Evolutionary conservation across 2,329 filamentous ascomycete species (phyloP), one percentile per base, ranked within the genome.

Genomic region (Clonostachys rhizophaga): DNA sequence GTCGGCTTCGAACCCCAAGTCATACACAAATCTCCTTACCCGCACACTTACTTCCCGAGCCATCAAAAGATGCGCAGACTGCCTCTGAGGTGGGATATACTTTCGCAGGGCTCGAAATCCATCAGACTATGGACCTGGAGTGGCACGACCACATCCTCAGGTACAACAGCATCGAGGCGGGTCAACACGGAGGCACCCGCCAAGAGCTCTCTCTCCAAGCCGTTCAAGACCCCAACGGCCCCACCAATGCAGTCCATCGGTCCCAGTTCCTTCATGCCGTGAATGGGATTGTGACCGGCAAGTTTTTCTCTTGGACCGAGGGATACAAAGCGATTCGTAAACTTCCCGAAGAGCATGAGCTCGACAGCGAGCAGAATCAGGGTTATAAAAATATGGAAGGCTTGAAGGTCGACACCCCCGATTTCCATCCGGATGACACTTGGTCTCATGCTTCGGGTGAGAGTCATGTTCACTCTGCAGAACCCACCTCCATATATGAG

Each of bases 31-130:
- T 72, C 48, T 54, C 58, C 16, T 46, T 70, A 17, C 66, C 66
- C 3, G 47, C 48, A 8, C 51, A 52, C 13, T 56, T 62, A 17
- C 16, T 42, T 11, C 17, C 12, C 5, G 49, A 62, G 46, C 14
- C 43, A 42, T 30, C 24, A 37, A 24, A 20, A 20, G 8, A 16
- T 34, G 4, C 3, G 20, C 33, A 46, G 13, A 40, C 42, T 14
- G 43, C 42, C 12, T 34, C 16, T 5, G 17, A 20, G 34, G 11
- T 40, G 4, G 8, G 55, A 12, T 70, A 68, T 54, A 47, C 67
- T 14, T 79, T 81, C 57, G 65, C 68, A 43, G 76, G 77, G 8
- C 64, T 79, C 2, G 77, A 83, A 54, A 64, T 81, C 37, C 75
- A 72, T 42, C 74, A 75, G 48, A 60, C 65, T 20, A 60, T 74